These are phyloP conservation scores for Acacia acuminata DNA, from an alignment of 306 rosid genomes.

Conservation along the genomic window DNA sequence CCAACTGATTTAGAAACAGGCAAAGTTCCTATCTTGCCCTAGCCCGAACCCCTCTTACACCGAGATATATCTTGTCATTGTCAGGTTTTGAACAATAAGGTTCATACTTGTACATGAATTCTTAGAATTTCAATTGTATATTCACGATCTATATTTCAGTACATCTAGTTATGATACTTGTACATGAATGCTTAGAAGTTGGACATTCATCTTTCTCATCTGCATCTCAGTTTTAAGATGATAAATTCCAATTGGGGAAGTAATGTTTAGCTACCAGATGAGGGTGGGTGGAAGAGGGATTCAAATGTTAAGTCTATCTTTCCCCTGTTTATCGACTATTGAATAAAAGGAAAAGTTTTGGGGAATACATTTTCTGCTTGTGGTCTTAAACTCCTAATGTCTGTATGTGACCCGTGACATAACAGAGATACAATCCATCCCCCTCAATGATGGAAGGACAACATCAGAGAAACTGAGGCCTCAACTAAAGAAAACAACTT, in stretches of 20 bases:
- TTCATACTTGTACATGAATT: not conserved
- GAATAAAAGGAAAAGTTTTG: not conserved
- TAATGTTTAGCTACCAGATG: not conserved
- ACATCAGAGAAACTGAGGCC: not conserved
- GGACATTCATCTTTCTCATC: not conserved
- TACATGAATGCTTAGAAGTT: not conserved
- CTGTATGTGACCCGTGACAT: not conserved
- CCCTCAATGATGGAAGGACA: not conserved
- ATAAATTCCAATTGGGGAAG: not conserved
- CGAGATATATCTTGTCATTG: constrained; percentile 6
- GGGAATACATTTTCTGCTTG: not conserved
- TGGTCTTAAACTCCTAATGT: not conserved
- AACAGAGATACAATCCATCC: not conserved
- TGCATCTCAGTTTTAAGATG: not conserved
- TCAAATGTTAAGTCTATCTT: not conserved
- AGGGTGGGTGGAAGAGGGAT: constrained; percentile 2
- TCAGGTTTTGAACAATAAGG: not conserved
- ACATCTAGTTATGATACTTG: not conserved
- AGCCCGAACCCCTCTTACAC: not conserved
- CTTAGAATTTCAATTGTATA: not conserved
- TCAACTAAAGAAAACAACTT: not conserved
- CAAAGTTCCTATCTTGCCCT: constrained; percentile 3
- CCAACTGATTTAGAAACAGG: constrained; percentile 23
- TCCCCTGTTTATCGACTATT: not conserved
- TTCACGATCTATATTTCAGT: not conserved